A percentile compares a stretch with the other conserved stretches of the same genome.
These are phyloP conservation scores for Scutellaria galericulata DNA, from an alignment of 257 asterid genomes.

Conservation along the genomic window DNA sequence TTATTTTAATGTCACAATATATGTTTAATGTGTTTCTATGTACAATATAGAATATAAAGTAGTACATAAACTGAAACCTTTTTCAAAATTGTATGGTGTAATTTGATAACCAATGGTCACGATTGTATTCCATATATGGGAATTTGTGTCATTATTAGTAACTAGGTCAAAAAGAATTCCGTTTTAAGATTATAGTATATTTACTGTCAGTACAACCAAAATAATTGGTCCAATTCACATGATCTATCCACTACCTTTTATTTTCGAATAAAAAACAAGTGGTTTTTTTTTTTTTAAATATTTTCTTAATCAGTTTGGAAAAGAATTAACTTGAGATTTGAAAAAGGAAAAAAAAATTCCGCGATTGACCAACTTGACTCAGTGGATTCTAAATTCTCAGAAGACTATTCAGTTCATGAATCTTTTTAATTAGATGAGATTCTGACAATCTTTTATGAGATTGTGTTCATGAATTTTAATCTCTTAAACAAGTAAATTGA, in stretches of 20 bases:
- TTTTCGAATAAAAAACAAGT: no score
- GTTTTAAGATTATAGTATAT: background rate
- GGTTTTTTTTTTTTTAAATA: no score
- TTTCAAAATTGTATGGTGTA: no score
- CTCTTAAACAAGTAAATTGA: no score
- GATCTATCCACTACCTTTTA: background rate
- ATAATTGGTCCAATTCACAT: conserved; percentile 26
- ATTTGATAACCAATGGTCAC: no score
- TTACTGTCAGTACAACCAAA: background rate
- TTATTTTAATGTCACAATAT: no score
- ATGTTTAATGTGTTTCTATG: no score
- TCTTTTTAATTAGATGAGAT: background rate
- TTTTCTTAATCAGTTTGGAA: no score
- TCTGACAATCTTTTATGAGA: no score
- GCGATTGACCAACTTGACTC: background rate
- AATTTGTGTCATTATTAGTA: background rate
- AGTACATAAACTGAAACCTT: no score
- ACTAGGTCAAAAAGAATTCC: conserved; percentile 27
- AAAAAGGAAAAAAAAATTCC: background rate
- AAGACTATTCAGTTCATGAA: background rate
- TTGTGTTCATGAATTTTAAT: no score
- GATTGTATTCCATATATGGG: background rate
- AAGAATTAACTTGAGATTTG: background rate
- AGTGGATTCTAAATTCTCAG: background rate
- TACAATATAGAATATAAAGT: no score